These are phyloP conservation scores for Porosira glacialis DNA, from an alignment of 352 stramenopile genomes.

Conservation along the genomic window DNA sequence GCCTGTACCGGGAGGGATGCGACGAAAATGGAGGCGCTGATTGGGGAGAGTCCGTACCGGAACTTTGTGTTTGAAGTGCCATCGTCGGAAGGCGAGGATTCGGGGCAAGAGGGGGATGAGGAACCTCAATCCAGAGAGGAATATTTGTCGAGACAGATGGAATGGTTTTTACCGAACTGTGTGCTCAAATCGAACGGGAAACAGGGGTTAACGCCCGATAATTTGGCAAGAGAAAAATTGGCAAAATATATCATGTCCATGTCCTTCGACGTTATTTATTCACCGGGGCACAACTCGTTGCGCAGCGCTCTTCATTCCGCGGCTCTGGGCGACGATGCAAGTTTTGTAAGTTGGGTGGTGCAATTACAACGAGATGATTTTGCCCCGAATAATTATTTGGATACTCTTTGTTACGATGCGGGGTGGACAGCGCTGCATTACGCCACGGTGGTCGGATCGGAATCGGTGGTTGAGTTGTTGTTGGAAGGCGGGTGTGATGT, in stretches of 20 bases:
- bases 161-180: slow-evolving; percentile 67
- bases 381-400: slow-evolving; percentile 31
- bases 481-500: slow-evolving; percentile 49
- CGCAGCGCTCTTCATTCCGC: slow-evolving; percentile 40
- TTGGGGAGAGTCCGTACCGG: slow-evolving; percentile 63
- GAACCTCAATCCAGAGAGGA: slow-evolving; percentile 24
- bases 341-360: slow-evolving; percentile 39
- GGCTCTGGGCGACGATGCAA: slow-evolving; percentile 34
- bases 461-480: slow-evolving; percentile 59
- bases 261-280: slow-evolving; percentile 36
- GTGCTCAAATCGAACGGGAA: slow-evolving; percentile 60
- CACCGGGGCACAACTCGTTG: slow-evolving; percentile 17
- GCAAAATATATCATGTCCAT: slow-evolving; percentile 34
- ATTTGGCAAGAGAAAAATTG: slow-evolving; percentile 34
- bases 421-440: slow-evolving; percentile 76
- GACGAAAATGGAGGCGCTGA: slow-evolving; percentile 58
- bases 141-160: slow-evolving; percentile 52
- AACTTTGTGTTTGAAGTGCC: slow-evolving; percentile 30
- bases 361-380: slow-evolving; percentile 5
- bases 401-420: slow-evolving; percentile 65
- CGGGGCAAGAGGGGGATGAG: slow-evolving; percentile 14
- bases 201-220: slow-evolving; percentile 5
- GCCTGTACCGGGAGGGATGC: slow-evolving; percentile 56
- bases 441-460: slow-evolving; percentile 56
- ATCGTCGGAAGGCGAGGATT: not conserved